A percentile compares a stretch with the other conserved stretches of the same genome.
These are phyloP conservation scores for Cercospora sp. DNA, from an alignment of 2,329 filamentous ascomycete species.

Conservation along the genomic window DNA sequence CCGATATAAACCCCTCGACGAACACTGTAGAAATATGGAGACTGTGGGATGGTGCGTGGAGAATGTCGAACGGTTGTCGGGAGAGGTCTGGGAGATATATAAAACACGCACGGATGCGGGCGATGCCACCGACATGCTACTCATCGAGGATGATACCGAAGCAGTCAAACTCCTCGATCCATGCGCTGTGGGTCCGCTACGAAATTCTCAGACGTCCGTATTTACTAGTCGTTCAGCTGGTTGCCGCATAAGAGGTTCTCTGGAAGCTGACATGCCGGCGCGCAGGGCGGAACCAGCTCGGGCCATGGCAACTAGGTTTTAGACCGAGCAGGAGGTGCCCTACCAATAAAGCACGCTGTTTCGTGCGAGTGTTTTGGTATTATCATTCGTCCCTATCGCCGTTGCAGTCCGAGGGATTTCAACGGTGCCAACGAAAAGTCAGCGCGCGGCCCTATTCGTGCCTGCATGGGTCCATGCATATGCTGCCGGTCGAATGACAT, in stretches of 20 bases:
- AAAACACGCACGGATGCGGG: constrained; percentile 9
- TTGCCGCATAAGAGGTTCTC: constrained; percentile 15
- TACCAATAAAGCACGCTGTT: constrained; percentile 12
- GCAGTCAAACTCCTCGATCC: constrained; percentile 5
- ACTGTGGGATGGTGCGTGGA: constrained; percentile 22
- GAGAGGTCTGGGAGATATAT: constrained; percentile 8
- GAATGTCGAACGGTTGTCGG: constrained; percentile 4
- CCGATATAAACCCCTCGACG: constrained; percentile 7
- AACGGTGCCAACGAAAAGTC: not conserved
- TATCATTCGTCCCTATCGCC: constrained; percentile 16
- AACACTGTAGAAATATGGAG: constrained; percentile 16
- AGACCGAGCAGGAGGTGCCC: constrained; percentile 13
- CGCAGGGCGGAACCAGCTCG: constrained; percentile 16
- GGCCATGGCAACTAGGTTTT: constrained; percentile 10
- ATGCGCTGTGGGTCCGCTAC: constrained; percentile 18
- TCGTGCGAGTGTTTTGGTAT: not conserved
- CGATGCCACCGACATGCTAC: constrained; percentile 9
- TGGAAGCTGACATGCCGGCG: constrained; percentile 13
- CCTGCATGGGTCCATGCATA: not conserved
- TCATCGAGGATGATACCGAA: constrained; percentile 13
- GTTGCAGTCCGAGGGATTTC: constrained; percentile 11
- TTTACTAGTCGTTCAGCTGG: constrained; percentile 5
- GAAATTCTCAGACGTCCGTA: constrained; percentile 14
- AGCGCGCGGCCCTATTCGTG: not conserved
- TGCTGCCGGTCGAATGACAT: constrained; percentile 1